phyloP scores from a whole-genome alignment of 163 green algal species.

The Trebouxia gelatinosa region DNA sequence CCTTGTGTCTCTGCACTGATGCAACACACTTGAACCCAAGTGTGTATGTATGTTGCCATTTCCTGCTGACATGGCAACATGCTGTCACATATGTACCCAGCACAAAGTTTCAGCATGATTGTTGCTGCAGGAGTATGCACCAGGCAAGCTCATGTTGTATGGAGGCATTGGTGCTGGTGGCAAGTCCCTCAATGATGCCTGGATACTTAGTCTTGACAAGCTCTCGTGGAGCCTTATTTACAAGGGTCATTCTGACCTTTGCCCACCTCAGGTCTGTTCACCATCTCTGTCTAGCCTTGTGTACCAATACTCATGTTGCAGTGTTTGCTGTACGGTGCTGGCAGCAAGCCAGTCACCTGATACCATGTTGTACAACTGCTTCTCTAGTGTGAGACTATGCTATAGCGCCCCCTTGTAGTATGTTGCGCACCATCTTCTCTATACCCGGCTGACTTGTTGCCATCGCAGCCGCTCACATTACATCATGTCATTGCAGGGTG shows the following conservation, averaged over 20 bases:
- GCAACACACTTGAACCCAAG: too few species aligned
- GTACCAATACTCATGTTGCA: too few species aligned
- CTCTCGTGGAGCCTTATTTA: constrained; percentile 63
- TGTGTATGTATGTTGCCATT: too few species aligned
- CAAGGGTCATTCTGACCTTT: constrained; percentile 52
- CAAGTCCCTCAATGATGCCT: constrained; percentile 74
- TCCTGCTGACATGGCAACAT: too few species aligned
- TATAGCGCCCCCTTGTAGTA: too few species aligned
- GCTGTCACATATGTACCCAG: too few species aligned
- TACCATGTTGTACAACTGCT: background rate
- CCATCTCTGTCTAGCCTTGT: background rate
- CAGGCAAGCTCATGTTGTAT: constrained; percentile 73
- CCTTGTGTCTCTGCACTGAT: too few species aligned
- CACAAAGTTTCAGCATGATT: too few species aligned
- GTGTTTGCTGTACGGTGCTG: too few species aligned
- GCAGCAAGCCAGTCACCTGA: background rate
- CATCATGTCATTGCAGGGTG: constrained; percentile 36
- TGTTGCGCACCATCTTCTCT: too few species aligned
- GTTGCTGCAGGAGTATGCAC: constrained; percentile 48
- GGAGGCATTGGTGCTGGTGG: constrained; percentile 61
- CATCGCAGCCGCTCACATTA: background rate
- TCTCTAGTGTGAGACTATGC: background rate
- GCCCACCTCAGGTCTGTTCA: constrained; percentile 16
- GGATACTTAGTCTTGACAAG: constrained; percentile 60
- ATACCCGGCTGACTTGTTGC: too few species aligned